phyloP scores from a whole-genome alignment of 441 rosid genomes.

The Arabidopsis lyrata region DNA sequence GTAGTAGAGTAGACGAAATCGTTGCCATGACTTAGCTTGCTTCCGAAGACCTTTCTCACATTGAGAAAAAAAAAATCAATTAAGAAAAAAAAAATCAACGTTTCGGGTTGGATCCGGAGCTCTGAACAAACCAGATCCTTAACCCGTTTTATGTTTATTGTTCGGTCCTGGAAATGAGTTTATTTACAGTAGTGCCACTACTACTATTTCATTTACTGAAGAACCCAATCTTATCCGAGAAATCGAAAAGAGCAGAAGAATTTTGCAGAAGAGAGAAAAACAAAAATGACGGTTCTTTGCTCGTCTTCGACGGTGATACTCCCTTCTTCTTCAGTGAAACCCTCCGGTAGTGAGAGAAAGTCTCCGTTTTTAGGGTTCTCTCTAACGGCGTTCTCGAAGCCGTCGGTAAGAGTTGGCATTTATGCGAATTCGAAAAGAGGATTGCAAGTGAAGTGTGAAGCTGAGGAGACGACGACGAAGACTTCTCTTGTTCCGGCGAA shows the following conservation, averaged over 20 bases:
- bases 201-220: slow-evolving; percentile 27
- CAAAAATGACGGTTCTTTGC: slow-evolving; percentile 59
- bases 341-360: slow-evolving; percentile 27
- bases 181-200: slow-evolving; percentile 29
- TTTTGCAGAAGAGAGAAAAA: slow-evolving; percentile 10
- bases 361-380: slow-evolving; percentile 57
- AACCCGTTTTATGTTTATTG: slow-evolving; percentile 18
- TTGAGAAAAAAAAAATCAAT: neutral
- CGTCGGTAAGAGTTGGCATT: slow-evolving; percentile 35
- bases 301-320: slow-evolving; percentile 51
- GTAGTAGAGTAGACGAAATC: slow-evolving; percentile 48
- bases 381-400: slow-evolving; percentile 45
- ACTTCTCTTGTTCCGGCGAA: slow-evolving; percentile 69
- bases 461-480: slow-evolving; percentile 46
- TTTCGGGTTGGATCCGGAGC: slow-evolving; percentile 39
- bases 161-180: neutral
- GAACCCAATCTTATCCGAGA: slow-evolving; percentile 50
- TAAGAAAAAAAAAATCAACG: neutral
- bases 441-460: slow-evolving; percentile 57
- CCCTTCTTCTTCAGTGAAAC: slow-evolving; percentile 44
- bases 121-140: slow-evolving; percentile 13
- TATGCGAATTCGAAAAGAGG: slow-evolving; percentile 42
- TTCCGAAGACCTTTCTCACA: neutral
- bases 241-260: slow-evolving; percentile 27
- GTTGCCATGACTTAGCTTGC: slow-evolving; percentile 50